Evolutionary conservation across 495 filamentous ascomycete genomes (phyloP).

Genomic region (Penicillium longicatenatum): DNA sequence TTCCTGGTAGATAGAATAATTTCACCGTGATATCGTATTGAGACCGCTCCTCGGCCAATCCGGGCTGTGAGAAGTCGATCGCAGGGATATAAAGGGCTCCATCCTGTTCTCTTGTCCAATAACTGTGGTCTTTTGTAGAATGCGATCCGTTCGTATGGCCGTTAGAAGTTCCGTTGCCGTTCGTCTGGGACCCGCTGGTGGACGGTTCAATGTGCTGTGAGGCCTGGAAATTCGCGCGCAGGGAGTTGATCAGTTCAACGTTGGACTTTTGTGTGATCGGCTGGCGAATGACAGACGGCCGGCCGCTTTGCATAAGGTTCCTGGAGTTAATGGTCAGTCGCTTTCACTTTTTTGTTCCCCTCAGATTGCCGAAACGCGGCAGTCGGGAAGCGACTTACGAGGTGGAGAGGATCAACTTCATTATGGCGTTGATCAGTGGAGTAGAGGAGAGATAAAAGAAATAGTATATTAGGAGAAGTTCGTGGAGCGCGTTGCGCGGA

Average conservation of each 20-base stretch:
- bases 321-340: constrained; percentile 42
- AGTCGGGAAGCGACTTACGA: constrained; percentile 56
- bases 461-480: background rate
- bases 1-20: constrained; percentile 82
- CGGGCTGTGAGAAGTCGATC: constrained; percentile 68
- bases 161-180: constrained; percentile 21
- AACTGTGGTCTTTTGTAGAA: constrained; percentile 27
- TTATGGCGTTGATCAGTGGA: constrained; percentile 39
- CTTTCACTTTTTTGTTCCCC: background rate
- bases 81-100: constrained; percentile 73
- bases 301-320: constrained; percentile 77
- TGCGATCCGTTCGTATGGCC: constrained; percentile 18
- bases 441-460: background rate
- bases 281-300: constrained; percentile 78
- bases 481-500: background rate
- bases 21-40: constrained; percentile 94
- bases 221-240: constrained; percentile 76
- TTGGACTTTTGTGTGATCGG: constrained; percentile 76
- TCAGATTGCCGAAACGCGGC: background rate
- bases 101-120: constrained; percentile 67
- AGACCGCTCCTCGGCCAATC: constrained; percentile 72
- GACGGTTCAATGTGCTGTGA: constrained; percentile 64
- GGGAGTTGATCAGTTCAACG: constrained; percentile 81
- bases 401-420: constrained; percentile 83
- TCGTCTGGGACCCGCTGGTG: constrained; percentile 14